These are phyloP conservation scores for Lactifluus volemus DNA, from an alignment of 768 basidiomycete genomes.

Conservation along the genomic window DNA sequence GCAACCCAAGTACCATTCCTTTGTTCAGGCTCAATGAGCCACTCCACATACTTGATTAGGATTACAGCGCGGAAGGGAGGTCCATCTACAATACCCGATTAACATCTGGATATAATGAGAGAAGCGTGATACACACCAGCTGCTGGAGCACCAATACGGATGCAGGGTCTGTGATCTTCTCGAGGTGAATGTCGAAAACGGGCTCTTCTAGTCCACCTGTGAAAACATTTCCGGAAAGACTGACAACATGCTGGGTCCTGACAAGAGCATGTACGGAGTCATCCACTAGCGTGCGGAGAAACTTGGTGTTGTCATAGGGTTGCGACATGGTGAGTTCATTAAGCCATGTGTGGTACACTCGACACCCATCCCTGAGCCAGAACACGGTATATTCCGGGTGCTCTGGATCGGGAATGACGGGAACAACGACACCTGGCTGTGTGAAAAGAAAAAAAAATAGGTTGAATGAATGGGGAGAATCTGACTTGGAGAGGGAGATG, in stretches of 20 bases:
- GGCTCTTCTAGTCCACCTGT: neutral
- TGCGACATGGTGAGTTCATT: neutral
- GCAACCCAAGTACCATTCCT: too few species aligned
- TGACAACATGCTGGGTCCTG: constrained; percentile 9
- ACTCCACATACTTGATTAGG: too few species aligned
- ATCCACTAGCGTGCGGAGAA: constrained; percentile 4
- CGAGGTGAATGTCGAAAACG: too few species aligned
- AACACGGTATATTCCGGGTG: too few species aligned
- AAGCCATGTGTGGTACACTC: constrained; percentile 9
- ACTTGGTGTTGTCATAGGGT: neutral
- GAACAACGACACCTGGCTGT: too few species aligned
- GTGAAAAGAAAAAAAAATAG: too few species aligned
- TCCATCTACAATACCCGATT: neutral
- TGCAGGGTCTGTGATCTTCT: too few species aligned
- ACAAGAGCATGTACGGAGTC: constrained; percentile 3
- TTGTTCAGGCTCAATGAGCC: too few species aligned
- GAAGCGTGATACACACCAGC: neutral
- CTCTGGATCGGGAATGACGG: too few species aligned
- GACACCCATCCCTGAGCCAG: neutral
- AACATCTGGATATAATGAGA: neutral
- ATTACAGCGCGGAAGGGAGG: neutral
- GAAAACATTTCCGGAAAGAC: constrained; percentile 11
- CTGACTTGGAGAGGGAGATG: too few species aligned
- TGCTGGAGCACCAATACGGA: too few species aligned
- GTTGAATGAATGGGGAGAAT: too few species aligned